Conservation (phyloP, 495 filamentous ascomycete genomes). For the Staphylotrichum tortipilum region DNA sequence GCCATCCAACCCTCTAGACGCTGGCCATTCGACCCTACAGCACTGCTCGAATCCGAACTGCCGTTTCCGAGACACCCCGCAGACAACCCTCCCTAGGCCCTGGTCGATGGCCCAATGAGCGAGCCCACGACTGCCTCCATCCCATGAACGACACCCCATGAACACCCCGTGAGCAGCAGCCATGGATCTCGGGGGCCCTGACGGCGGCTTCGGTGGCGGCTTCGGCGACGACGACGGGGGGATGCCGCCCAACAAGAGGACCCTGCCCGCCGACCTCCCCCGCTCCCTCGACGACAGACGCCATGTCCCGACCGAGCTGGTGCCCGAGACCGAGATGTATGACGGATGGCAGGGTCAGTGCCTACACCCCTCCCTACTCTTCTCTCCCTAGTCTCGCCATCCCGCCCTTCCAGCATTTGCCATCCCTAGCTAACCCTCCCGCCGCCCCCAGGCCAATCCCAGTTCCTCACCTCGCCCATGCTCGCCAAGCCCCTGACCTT, state of each 20-base stretch:
- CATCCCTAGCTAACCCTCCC: constrained; percentile 16
- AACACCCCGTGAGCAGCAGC: constrained; percentile 10
- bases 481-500: constrained; percentile 76
- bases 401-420: neutral
- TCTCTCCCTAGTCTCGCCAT: constrained; percentile 11
- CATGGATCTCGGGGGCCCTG: constrained; percentile 52
- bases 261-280: constrained; percentile 79
- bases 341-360: constrained; percentile 93
- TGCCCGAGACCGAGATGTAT: constrained; percentile 89
- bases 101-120: no score
- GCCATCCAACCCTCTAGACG: neutral
- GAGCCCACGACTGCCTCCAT: no score
- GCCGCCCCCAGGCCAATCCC: constrained; percentile 69
- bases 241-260: constrained; percentile 29
- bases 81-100: no score
- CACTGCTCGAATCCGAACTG: neutral
- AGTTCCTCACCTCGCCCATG: constrained; percentile 81
- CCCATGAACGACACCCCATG: constrained; percentile 2
- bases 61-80: neutral
- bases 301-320: constrained; percentile 43
- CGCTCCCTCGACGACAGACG: constrained; percentile 83
- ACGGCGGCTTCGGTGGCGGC: constrained; percentile 38
- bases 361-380: neutral
- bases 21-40: no score
- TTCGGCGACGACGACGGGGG: constrained; percentile 16